Conservation (phyloP, 2,329 filamentous ascomycete species). For the Aureobasidium sp. region DNA sequence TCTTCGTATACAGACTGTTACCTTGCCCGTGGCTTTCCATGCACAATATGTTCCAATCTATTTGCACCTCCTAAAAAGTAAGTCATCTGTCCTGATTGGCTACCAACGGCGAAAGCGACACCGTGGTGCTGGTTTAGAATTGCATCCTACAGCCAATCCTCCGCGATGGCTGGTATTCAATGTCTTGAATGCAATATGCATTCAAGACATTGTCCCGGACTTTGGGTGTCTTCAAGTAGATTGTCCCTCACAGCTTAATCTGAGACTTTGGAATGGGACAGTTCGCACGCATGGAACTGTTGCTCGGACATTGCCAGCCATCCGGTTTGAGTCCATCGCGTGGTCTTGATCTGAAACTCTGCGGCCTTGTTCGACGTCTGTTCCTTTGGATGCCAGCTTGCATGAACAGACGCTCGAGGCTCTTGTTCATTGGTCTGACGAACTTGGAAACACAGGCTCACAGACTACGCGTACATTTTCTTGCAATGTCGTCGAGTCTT, state of each 20-base stretch:
- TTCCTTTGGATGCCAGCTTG: background rate
- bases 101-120: background rate
- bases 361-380: background rate
- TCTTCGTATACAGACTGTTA: background rate
- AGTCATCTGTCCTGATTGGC: background rate
- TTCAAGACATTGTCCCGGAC: background rate
- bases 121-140: background rate
- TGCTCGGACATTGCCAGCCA: background rate
- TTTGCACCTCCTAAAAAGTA: background rate
- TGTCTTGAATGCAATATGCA: background rate
- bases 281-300: background rate
- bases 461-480: too few relatives aligned
- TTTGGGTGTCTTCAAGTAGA: background rate
- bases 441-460: too few relatives aligned
- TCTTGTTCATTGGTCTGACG: background rate
- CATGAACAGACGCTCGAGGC: background rate
- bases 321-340: background rate
- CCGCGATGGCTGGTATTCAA: background rate
- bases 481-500: background rate
- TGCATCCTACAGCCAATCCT: background rate
- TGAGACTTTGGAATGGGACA: background rate
- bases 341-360: background rate
- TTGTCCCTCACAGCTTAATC: background rate
- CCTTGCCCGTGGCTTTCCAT: background rate
- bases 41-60: slow-evolving; percentile 1